Evolutionary conservation across 352 stramenopile species (phyloP), one percentile per base, ranked within the genome.

Genomic region (Globisporangium parvum): DNA sequence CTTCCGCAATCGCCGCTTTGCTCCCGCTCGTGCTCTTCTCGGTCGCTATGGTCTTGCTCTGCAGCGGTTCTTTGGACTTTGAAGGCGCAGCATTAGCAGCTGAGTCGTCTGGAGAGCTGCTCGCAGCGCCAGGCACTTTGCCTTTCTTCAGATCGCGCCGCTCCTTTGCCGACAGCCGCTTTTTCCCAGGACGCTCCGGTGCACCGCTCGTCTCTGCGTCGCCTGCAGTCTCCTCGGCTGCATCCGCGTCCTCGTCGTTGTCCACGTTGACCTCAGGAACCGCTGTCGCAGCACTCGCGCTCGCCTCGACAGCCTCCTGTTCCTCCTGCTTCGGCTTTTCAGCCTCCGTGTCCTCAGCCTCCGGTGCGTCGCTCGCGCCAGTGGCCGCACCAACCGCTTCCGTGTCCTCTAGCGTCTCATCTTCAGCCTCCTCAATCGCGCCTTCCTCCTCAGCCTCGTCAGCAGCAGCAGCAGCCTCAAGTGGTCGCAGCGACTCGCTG

Each of bases 131-230:
- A 46, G 59, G 57, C 5, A 53, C 17, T 64, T 80, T 75, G n/a
- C 66, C 69, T 58, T 90, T 90, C 65, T 92, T 92, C 56, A 93
- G 41, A n/a, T 91, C 76, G 31, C 80, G 79, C 37, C 82, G 76
- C 44, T 95, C 76, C 62, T 89, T 91, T 6, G 77, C 80, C 8
- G 78, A 79, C 28, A 93, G 51, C 0, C 69, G 66, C 55, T 86
- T 88, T 57, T 78, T 85, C 4, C 75, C 73, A 12, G 81, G 70
- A 26, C 62, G 68, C 17, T 56, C 67, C 20, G 39, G 6, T 8
- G 39, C 39, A 52, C 44, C 46, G 0, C 51, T 28, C 12, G n/a
- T n/a, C n/a, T n/a, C n/a, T n/a, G n/a, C n/a, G n/a, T n/a, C n/a
- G n/a, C n/a, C n/a, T n/a, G 21, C 37, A 33, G 28, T 46, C 6